These are phyloP conservation scores for Thermothielavioides terrestris DNA, from an alignment of 495 filamentous ascomycete species.

Conservation along the genomic window DNA sequence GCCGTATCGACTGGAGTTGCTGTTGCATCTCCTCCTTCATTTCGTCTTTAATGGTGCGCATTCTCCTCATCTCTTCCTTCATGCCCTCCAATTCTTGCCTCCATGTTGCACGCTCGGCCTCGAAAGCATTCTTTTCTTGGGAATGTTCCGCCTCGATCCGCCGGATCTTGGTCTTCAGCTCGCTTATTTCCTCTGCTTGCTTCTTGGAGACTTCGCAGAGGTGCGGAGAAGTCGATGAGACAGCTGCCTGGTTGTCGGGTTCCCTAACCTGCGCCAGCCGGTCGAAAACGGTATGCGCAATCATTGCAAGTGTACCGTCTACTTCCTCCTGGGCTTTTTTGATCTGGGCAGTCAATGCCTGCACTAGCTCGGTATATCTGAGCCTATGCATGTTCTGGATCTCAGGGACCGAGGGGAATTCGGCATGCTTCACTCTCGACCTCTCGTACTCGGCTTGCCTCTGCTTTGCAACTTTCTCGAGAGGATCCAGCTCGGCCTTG, in stretches of 20 bases:
- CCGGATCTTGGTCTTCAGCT: neutral
- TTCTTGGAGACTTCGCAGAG: neutral
- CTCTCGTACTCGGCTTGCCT: slow-evolving; percentile 20
- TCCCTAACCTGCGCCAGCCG: neutral
- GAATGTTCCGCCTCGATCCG: neutral
- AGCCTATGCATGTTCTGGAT: slow-evolving; percentile 18
- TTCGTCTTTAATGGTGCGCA: neutral
- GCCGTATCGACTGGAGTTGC: neutral
- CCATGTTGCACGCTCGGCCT: neutral
- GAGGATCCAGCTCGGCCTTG: neutral
- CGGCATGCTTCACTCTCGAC: slow-evolving; percentile 15
- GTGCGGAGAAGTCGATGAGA: neutral
- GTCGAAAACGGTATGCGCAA: neutral
- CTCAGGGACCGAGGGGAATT: slow-evolving; percentile 25
- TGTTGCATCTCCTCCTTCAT: slow-evolving; percentile 2
- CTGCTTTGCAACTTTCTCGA: slow-evolving; percentile 8
- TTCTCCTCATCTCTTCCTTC: neutral
- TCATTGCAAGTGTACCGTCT: neutral
- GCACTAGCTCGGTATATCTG: neutral
- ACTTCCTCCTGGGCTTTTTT: neutral
- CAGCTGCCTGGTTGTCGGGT: neutral
- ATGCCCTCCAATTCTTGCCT: neutral
- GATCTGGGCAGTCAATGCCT: neutral
- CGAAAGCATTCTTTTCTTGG: neutral
- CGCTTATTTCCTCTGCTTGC: neutral